Base-by-base conservation (phyloP, 2,329 filamentous ascomycete genomes). In the Elsinoe ampelina region DNA sequence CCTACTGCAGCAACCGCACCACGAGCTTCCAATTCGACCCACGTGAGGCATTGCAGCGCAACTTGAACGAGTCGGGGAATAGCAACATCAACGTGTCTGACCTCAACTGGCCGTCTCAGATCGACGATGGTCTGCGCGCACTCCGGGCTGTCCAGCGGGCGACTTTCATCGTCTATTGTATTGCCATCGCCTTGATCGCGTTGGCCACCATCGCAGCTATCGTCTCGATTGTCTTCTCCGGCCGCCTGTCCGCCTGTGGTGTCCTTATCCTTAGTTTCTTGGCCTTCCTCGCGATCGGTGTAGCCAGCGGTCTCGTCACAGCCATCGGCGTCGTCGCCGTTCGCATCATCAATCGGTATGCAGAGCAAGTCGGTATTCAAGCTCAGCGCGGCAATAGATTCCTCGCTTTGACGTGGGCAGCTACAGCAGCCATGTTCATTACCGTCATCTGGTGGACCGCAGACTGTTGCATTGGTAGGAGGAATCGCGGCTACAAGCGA, bases 221-320 rank as follows among this genome's bases (percentile, higher is more conserved):
- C 2, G 60, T 73, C 34, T 73, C 73, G 1, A 59, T 80, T 54
- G 72, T 81, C 61, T 60, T 69, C 11, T 66, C 69, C 1, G 76
- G 75, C 1, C 66, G 73, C 1, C 62, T 79, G 17, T 69, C 74
- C n/a, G 74, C 77, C 2, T 68, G 76, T 17, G 61, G 77, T 45
- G 81, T 82, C 63, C 70, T 79, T 48, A 62, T 75, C 5, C 63
- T 82, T 7, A 69, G 77, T 15, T 64, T 73, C 41, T 63, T 81
- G n/a, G 75, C 77, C 0, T 80, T 82, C 60, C 39, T 81, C 5
- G 71, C 82, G 11, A 77, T 86, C 63, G 86, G 86, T 2, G 83
- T 84, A 54, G 83, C 86, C 48, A 91, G 86, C 17, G 89, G 89
- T 63, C 85, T 91, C 20, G 80, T 83, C 22, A 86, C 80, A 0